Conservation (phyloP, 768 basidiomycete genomes). For the Amylocystis lapponica region DNA sequence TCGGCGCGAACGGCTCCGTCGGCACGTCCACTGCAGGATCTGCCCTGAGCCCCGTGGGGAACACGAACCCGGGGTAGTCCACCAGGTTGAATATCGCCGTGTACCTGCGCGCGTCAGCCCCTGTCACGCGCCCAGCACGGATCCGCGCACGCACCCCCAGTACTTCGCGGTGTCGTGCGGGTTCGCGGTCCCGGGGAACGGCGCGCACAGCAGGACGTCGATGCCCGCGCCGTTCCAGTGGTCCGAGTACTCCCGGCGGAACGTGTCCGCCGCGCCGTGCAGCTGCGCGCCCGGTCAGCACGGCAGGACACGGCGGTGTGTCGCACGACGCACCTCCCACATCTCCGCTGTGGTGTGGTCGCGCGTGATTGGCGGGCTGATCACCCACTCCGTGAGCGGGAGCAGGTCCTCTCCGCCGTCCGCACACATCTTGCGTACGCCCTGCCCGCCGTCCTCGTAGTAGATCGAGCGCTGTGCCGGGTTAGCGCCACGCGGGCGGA, state of each 20-base stretch:
- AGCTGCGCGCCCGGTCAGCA: too few species aligned
- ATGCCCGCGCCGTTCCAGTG: slow-evolving; percentile 34
- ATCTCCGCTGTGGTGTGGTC: slow-evolving; percentile 18
- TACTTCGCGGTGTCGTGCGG: slow-evolving; percentile 33
- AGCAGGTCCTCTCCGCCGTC: slow-evolving; percentile 31
- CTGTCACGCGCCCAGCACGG: too few species aligned
- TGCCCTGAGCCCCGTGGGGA: slow-evolving; percentile 43
- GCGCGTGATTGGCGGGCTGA: slow-evolving; percentile 22
- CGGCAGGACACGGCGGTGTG: too few species aligned
- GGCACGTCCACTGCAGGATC: too few species aligned
- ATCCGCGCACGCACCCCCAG: too few species aligned
- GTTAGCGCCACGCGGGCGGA: too few species aligned
- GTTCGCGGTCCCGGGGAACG: slow-evolving; percentile 29
- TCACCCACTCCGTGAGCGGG: slow-evolving; percentile 33
- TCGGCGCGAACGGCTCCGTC: slow-evolving; percentile 9
- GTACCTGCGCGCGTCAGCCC: too few species aligned
- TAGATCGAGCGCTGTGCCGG: too few species aligned
- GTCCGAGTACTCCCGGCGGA: slow-evolving; percentile 28
- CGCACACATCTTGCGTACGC: slow-evolving; percentile 15
- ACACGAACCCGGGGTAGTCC: slow-evolving; percentile 39
- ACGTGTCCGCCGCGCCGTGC: slow-evolving; percentile 7
- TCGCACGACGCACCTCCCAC: slow-evolving; percentile 30
- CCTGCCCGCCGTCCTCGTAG: slow-evolving; percentile 33
- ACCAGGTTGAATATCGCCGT: slow-evolving; percentile 38
- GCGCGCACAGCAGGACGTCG: slow-evolving; percentile 37